These are phyloP conservation scores for Aspergillus latus DNA, from an alignment of 2,329 filamentous ascomycete species.

Conservation along the genomic window DNA sequence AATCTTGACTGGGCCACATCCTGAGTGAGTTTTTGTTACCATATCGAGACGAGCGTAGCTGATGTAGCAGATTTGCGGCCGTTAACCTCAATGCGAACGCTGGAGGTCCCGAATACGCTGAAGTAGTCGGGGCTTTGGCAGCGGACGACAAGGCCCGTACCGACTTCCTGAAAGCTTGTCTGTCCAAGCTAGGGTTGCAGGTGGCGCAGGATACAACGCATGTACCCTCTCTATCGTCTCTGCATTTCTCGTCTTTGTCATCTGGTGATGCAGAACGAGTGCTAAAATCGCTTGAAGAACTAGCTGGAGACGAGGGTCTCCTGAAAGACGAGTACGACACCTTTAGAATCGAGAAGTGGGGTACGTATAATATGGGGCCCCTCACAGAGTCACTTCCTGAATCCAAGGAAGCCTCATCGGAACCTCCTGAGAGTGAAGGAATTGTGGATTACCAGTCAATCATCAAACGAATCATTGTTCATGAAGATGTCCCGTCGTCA, in stretches of 20 bases:
- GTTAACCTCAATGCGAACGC: conserved; percentile 71
- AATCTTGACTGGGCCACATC: conserved; percentile 83
- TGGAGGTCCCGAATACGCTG: conserved; percentile 66
- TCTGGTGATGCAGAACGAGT: conserved; percentile 68
- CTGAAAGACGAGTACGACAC: conserved; percentile 80
- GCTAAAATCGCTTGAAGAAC: conserved; percentile 61
- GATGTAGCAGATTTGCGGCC: conserved; percentile 69
- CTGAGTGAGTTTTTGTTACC: conserved; percentile 64
- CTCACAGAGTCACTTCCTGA: conserved; percentile 56
- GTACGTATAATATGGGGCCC: conserved; percentile 58
- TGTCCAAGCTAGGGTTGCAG: conserved; percentile 78
- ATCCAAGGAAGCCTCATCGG: conserved; percentile 12
- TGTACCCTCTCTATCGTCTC: conserved; percentile 74
- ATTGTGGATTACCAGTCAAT: conserved; percentile 73
- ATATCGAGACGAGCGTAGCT: background rate
- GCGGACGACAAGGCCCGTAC: conserved; percentile 69
- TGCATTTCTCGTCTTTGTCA: conserved; percentile 75
- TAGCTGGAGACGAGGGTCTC: conserved; percentile 67
- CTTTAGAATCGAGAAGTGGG: conserved; percentile 72
- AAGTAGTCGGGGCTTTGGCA: conserved; percentile 66
- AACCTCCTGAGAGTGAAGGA: conserved; percentile 48
- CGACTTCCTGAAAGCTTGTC: conserved; percentile 74
- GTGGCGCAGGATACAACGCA: conserved; percentile 67
- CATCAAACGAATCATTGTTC: conserved; percentile 70
- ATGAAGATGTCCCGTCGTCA: conserved; percentile 67